Evolutionary conservation across 2,329 filamentous ascomycete species (phyloP).

Genomic region (Aspergillus pseudoterreus): DNA sequence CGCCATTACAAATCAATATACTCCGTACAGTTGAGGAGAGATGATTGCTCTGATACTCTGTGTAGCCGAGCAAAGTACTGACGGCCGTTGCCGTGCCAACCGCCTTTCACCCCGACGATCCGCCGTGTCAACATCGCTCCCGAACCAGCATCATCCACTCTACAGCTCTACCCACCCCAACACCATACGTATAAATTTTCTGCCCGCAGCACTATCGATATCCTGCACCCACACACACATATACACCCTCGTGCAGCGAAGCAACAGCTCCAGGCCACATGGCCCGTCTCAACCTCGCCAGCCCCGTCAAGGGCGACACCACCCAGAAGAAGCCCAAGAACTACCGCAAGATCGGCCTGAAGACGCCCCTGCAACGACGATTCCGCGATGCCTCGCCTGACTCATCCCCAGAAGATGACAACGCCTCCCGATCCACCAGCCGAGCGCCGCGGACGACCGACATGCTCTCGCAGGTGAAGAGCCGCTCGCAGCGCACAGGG

Average conservation of each 20-base stretch:
- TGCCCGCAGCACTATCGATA: background rate
- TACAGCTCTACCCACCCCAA: background rate
- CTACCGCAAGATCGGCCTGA: background rate
- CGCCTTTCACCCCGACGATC: background rate
- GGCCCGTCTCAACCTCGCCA: background rate
- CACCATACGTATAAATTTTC: background rate
- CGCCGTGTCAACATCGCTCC: background rate
- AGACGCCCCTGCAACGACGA: background rate
- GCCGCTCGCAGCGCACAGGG: conserved; percentile 16
- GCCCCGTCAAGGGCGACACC: background rate
- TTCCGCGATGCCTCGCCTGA: background rate
- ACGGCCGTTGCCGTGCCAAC: background rate
- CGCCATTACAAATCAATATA: too few relatives aligned
- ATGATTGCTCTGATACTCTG: too few relatives aligned
- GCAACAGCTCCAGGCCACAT: background rate
- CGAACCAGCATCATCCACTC: background rate
- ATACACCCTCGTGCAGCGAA: background rate
- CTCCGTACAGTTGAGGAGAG: too few relatives aligned
- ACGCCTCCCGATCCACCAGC: conserved; percentile 2
- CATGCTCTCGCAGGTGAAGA: conserved; percentile 8
- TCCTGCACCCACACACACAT: background rate
- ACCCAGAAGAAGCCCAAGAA: background rate
- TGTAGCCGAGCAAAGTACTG: background rate
- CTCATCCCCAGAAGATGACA: background rate
- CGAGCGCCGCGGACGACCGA: conserved; percentile 6